Base-by-base conservation (phyloP, 345 rosid species). In the Limnanthes douglasii region DNA sequence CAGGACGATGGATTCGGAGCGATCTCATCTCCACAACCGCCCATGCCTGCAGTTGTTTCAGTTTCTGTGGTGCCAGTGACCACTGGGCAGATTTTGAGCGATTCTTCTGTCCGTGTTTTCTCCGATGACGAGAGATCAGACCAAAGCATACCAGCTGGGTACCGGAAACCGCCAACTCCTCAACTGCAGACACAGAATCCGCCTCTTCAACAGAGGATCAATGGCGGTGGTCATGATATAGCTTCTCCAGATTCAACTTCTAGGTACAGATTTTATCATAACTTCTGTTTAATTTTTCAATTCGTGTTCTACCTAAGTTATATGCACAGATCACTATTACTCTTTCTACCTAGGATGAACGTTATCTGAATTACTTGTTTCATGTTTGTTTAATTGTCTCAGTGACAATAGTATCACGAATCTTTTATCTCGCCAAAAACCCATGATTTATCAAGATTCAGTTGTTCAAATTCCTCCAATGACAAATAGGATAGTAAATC, bases 61-160 rank as follows among this genome's bases (percentile, higher is more conserved):
- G 18, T 53, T 13, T 51, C 75, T 3, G 79, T 70, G 11, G 60
- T 60, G 15, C 61, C 69, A 6, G 59, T 53, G 41, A 55, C 44
- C 34, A 32, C 75, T 4, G 57, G 34, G 21, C 39, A 29, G 23
- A 63, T 54, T 42, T 53, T 62, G 1, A 73, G 65, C 11, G 95
- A 82, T 33, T 69, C 60, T 31, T 59, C 34, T 17, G 49, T 51
- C 45, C 55, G 83, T 53, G 80, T 62, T 21, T 29, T 58, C 50
- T 86, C 90, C 0, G 98, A 88, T 44, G 98, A 90, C 38, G 95
- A 90, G 70, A 79, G 92, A 76, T 84, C 95, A 13, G 95, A 83
- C 38, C 93, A 68, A 15, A 78, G 84, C 5, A 60, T 65, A 23
- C 69, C 68, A 0, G 60, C 65, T 41, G 83, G 70, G 29, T 64